These are phyloP conservation scores for Paramecium biaurelia DNA, from an alignment of 73 alveolate genomes.

Conservation along the genomic window DNA sequence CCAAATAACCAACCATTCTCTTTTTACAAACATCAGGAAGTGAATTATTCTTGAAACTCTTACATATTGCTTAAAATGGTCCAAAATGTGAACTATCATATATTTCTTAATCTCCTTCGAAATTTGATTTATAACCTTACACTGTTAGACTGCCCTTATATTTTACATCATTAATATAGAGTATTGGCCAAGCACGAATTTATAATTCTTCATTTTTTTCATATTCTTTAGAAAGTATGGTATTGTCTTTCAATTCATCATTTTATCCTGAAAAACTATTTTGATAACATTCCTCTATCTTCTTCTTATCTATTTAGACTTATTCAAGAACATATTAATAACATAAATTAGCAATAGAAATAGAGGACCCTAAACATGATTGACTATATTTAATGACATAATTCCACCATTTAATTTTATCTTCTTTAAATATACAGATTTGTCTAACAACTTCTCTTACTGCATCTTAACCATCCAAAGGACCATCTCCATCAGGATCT, in stretches of 20 bases:
- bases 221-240: not conserved
- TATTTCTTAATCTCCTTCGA: not conserved
- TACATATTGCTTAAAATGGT: not conserved
- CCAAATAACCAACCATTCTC: not conserved
- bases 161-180: not conserved
- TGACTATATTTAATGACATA: not conserved
- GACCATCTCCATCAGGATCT: constrained; percentile 64
- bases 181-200: not conserved
- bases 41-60: not conserved
- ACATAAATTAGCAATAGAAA: not conserved
- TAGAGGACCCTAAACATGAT: not conserved
- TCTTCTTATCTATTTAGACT: not conserved
- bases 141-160: not conserved
- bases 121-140: not conserved
- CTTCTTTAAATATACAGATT: not conserved
- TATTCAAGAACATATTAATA: not conserved
- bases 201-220: not conserved
- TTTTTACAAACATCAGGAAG: not conserved
- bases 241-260: not conserved
- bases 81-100: constrained; percentile 9
- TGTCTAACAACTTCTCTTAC: constrained; percentile 28
- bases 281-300: not conserved
- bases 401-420: constrained; percentile 21
- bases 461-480: constrained; percentile 45
- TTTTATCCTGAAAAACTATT: not conserved